These are phyloP conservation scores for Penicillium antarcticum DNA, from an alignment of 495 filamentous ascomycete genomes.

Conservation along the genomic window DNA sequence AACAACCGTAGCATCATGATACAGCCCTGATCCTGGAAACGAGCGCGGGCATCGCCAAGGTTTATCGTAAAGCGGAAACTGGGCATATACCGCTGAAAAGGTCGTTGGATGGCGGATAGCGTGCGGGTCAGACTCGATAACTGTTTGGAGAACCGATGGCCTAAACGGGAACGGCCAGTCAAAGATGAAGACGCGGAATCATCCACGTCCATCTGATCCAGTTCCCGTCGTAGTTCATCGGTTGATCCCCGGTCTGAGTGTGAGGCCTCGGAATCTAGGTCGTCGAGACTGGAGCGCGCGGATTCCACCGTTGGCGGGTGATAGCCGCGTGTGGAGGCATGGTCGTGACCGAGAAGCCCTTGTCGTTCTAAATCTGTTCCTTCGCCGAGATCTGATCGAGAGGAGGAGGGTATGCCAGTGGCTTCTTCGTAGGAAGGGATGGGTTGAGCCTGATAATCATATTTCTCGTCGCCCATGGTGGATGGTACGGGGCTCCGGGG, in stretches of 20 bases:
- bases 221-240: slow-evolving; percentile 69
- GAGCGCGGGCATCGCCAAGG: slow-evolving; percentile 25
- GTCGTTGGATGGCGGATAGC: slow-evolving; percentile 53
- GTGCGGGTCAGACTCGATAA: slow-evolving; percentile 52
- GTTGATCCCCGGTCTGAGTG: slow-evolving; percentile 44
- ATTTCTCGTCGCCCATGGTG: slow-evolving; percentile 59
- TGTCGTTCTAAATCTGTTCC: slow-evolving; percentile 62
- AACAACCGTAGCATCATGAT: slow-evolving; percentile 67
- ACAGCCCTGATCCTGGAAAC: slow-evolving; percentile 41
- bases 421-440: slow-evolving; percentile 97
- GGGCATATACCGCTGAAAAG: slow-evolving; percentile 49
- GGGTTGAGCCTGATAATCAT: slow-evolving; percentile 64
- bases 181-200: slow-evolving; percentile 56
- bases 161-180: slow-evolving; percentile 35
- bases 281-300: slow-evolving; percentile 59
- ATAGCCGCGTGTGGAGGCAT: slow-evolving; percentile 52
- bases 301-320: slow-evolving; percentile 75
- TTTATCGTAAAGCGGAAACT: slow-evolving; percentile 36
- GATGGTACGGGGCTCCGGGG: slow-evolving; percentile 27
- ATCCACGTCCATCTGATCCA: slow-evolving; percentile 86
- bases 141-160: slow-evolving; percentile 52
- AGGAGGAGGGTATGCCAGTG: slow-evolving; percentile 58
- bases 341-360: slow-evolving; percentile 46
- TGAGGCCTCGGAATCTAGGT: slow-evolving; percentile 41
- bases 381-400: slow-evolving; percentile 59